Conservation (phyloP, 2,329 filamentous ascomycete species). For the Cladosporium cucumerinum region DNA sequence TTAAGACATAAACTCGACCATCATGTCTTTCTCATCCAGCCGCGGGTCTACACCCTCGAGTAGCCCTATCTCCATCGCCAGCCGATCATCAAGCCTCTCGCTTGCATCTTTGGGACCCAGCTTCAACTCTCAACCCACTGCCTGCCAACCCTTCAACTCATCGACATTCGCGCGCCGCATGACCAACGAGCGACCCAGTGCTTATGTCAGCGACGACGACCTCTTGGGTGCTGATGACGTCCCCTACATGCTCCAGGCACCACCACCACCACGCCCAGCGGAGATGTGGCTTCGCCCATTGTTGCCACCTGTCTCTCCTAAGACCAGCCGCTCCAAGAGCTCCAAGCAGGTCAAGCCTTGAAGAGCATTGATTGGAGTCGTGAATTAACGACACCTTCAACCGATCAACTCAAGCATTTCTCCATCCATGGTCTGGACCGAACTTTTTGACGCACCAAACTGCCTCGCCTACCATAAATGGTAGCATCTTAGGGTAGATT, state of each 20-base stretch:
- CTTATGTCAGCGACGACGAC: conserved; percentile 39
- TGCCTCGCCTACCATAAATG: background rate
- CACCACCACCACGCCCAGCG: conserved; percentile 34
- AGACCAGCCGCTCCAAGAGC: conserved; percentile 9
- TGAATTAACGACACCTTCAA: background rate
- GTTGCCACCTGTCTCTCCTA: conserved; percentile 27
- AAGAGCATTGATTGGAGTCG: conserved; percentile 4
- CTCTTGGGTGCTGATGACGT: conserved; percentile 35
- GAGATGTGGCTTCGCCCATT: conserved; percentile 33
- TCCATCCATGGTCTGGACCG: background rate
- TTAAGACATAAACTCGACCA: background rate
- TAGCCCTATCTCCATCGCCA: conserved; percentile 14
- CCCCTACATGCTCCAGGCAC: conserved; percentile 33
- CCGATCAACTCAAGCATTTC: background rate
- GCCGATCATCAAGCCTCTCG: conserved; percentile 20
- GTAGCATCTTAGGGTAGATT: background rate
- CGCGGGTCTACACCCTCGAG: conserved; percentile 15
- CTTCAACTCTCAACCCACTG: conserved; percentile 19
- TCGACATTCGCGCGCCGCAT: conserved; percentile 1
- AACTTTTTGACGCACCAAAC: background rate
- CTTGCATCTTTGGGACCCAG: conserved; percentile 16
- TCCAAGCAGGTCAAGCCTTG: conserved; percentile 17
- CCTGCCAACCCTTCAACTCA: conserved; percentile 18
- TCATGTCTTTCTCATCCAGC: conserved; percentile 14
- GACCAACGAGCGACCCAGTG: conserved; percentile 24